Base-by-base conservation (phyloP, 768 basidiomycete genomes). In the Termitomyces eurrhizus region DNA sequence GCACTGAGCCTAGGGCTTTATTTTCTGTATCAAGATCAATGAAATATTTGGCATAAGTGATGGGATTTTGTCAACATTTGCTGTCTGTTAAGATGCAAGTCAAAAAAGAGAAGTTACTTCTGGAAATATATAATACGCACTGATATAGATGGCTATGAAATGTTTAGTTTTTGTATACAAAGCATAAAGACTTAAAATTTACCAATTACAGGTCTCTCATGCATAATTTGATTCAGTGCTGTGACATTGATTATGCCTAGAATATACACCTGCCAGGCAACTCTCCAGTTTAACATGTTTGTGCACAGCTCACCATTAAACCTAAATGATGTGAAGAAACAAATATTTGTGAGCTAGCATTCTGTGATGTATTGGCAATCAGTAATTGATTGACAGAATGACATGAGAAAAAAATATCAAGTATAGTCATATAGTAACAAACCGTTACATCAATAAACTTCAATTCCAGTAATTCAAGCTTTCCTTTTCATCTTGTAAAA, bases 131-230 rank as follows among this genome's bases (percentile, higher is more conserved):
- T 7, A n/a, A 53, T 11, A 45, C 62, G 50, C 60, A 85, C 84
- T 85, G 42, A 86, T 65, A 69, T 87, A 85, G 0, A 85, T 75
- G 14, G 83, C 84, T 84, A 63, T 44, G 7, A 2, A 18, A 44
- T 13, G 1, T 3, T 60, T 1, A 50, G 35, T 24, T n/a, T 39
- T 41, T 29, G 6, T 33, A 1, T n/a, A 48, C 14, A 29, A 29
- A 7, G 0, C 12, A 13, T 2, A 7, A 16, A 42, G 24, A 21
- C 21, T 21, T 21, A 21, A 21, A 49, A 69, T 82, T 44, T 61
- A 85, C 88, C 86, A 50, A 92, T 87, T 21, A 93, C 83, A 24
- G 91, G 89, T 13, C 91, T 92, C 24, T 88, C 90, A 13, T 78
- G 71, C 11, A 78, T 84, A 50, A 93, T 84, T 66, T 93, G 90